Evolutionary conservation across 371 early-diverging fungal genomes (phyloP), one percentile per base, ranked within the genome.

Genomic region (Rhizomucor pusillus): DNA sequence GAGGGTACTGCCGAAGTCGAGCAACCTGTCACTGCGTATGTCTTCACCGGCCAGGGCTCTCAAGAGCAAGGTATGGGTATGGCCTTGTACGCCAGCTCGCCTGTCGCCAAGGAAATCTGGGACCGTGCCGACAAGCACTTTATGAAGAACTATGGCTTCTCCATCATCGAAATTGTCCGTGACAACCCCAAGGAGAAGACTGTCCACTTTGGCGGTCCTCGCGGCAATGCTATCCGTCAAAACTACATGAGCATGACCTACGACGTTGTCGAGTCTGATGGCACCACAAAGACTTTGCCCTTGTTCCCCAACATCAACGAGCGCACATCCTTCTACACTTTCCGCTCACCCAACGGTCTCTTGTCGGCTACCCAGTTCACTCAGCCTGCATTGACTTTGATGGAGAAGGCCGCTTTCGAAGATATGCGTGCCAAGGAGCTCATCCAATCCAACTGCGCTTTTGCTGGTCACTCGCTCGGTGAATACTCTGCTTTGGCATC

Each of bases 31-130:
- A 93, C 94, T 35, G 90, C 92, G 47, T 94, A 91, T 61, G 91
- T 93, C 22, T 97, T 97, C 71, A 94, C 96, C 48, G 98, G 98
- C 43, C 98, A 97, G 65, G 98, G 98, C 63, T 93, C 98, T 51
- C 98, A 97, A 69, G 91, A 92, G 67, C 83, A 73, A 45, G 94
- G 94, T 54, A 97, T 97, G 98, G 98, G 98, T 69, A 96, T 96
- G 97, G 89, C 87, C 29, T 80, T 97, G 46, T 97, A 96, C 63
- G 80, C 80, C 22, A 75, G 80, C 50, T 94, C 95, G 12, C 76
- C 84, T 50, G 85, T 93, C 53, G 96, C 98, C 40, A 84, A 85
- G 61, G 82, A 79, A 18, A 85, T 95, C 56, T 97, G 98, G 98
- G 93, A 97, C 64, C 81, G 87, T 52, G 97, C 98, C 47, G 97